These are phyloP conservation scores for Stephanocyclus meneghinianus DNA, from an alignment of 352 stramenopile genomes.

Conservation along the genomic window DNA sequence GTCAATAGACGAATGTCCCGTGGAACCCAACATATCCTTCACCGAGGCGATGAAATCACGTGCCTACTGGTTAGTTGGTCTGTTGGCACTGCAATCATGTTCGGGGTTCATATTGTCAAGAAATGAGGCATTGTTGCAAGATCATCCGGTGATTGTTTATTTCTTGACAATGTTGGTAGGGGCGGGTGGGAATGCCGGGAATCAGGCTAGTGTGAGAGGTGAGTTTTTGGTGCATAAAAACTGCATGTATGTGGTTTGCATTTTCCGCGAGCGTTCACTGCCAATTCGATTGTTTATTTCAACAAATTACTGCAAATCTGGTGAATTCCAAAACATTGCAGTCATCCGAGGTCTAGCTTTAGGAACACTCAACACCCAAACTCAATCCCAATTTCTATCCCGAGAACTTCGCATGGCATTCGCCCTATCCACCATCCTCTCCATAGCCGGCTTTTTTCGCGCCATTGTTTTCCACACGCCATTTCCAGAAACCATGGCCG, in stretches of 20 bases:
- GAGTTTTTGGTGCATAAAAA: constrained; percentile 7
- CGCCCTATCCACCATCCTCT: constrained; percentile 64
- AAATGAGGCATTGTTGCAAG: constrained; percentile 75
- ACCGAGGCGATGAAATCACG: constrained; percentile 58
- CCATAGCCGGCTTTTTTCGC: constrained; percentile 69
- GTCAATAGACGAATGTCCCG: constrained; percentile 31
- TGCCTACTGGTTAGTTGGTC: constrained; percentile 76
- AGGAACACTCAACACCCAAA: constrained; percentile 70
- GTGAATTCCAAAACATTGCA: constrained; percentile 3
- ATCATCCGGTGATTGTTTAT: constrained; percentile 79
- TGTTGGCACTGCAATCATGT: constrained; percentile 72
- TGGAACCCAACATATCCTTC: constrained; percentile 57
- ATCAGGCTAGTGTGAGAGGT: constrained; percentile 65
- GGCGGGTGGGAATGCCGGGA: constrained; percentile 72
- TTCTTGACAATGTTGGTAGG: constrained; percentile 83
- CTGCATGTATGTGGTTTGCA: too few relatives aligned
- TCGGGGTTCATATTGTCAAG: constrained; percentile 74
- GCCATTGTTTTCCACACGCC: constrained; percentile 69
- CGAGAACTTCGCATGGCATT: constrained; percentile 73
- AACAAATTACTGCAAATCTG: background rate
- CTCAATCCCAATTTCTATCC: constrained; percentile 59
- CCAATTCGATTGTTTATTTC: background rate
- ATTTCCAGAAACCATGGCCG: constrained; percentile 73
- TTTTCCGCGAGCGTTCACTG: background rate
- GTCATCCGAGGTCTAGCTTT: constrained; percentile 77